Evolutionary conservation across 176 grass and related monocot species (phyloP).

Genomic region (Eleusine indica): DNA sequence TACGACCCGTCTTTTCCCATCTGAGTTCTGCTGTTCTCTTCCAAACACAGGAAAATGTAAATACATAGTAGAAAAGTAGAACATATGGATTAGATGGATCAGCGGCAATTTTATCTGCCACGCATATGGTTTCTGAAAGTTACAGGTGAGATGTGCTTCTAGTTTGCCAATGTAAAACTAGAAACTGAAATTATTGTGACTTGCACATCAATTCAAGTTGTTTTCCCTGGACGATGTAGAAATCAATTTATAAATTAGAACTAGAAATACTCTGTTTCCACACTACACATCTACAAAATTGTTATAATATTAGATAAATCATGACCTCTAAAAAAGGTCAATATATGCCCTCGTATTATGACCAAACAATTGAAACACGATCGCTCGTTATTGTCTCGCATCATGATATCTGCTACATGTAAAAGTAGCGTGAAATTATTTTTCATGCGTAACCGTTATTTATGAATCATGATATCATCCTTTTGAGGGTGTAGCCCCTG

Average conservation of each 20-base stretch:
- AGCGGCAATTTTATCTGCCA: background rate
- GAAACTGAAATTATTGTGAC: background rate
- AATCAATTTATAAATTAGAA: background rate
- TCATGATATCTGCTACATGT: too few species aligned
- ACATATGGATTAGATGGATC: background rate
- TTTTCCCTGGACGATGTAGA: background rate
- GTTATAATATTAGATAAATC: too few species aligned
- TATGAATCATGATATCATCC: too few species aligned
- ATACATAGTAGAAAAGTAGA: conserved; percentile 18
- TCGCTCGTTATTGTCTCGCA: too few species aligned
- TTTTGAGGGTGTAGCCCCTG: too few species aligned
- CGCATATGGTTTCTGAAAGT: background rate
- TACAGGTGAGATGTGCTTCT: background rate
- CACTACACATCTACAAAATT: too few species aligned
- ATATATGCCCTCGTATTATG: too few species aligned
- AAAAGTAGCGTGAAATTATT: too few species aligned
- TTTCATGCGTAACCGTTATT: too few species aligned
- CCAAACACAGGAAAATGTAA: conserved; percentile 9
- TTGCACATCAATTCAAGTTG: background rate
- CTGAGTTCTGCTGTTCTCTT: background rate
- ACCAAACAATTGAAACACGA: too few species aligned
- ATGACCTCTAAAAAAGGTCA: too few species aligned
- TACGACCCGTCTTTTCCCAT: conserved; percentile 1
- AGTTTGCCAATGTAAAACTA: background rate
- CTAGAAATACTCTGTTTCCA: too few species aligned